A percentile compares a stretch with the other conserved stretches of the same genome.
Evolutionary conservation across 441 rosid genomes (phyloP).

Genomic region (Bocquillonia castaneifolia): DNA sequence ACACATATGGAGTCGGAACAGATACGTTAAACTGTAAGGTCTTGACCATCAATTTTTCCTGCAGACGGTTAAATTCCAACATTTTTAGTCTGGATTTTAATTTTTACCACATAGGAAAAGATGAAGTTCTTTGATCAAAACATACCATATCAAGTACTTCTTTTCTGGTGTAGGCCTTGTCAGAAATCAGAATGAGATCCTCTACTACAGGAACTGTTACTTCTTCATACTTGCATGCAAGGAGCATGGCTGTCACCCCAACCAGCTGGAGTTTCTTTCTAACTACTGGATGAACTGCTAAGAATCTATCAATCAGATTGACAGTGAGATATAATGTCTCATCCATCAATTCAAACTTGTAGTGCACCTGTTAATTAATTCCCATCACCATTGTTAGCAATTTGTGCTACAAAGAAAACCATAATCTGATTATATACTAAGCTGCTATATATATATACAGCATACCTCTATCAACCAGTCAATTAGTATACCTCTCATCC

Average conservation of each 20-base stretch:
- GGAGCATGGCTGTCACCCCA: constrained; percentile 81
- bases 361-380: constrained; percentile 62
- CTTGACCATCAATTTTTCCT: constrained; percentile 77
- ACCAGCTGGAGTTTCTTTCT: constrained; percentile 94
- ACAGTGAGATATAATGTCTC: constrained; percentile 93
- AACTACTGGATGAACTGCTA: constrained; percentile 54
- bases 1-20: constrained; percentile 78
- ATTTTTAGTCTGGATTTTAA: not conserved
- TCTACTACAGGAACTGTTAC: constrained; percentile 81
- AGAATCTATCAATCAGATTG: constrained; percentile 84
- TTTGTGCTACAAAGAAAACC: not conserved
- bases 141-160: constrained; percentile 81
- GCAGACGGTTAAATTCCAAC: constrained; percentile 10
- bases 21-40: constrained; percentile 75
- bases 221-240: constrained; percentile 97
- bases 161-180: constrained; percentile 69
- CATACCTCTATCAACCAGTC: constrained; percentile 96
- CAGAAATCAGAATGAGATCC: constrained; percentile 80
- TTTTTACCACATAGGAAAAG: not conserved
- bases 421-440: not conserved
- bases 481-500: constrained; percentile 88
- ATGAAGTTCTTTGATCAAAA: not conserved
- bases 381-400: constrained; percentile 19
- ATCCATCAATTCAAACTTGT: constrained; percentile 82
- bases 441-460: too few relatives aligned